Base-by-base conservation (phyloP, 164 flowering plant species). In the Tetracentron sinense region DNA sequence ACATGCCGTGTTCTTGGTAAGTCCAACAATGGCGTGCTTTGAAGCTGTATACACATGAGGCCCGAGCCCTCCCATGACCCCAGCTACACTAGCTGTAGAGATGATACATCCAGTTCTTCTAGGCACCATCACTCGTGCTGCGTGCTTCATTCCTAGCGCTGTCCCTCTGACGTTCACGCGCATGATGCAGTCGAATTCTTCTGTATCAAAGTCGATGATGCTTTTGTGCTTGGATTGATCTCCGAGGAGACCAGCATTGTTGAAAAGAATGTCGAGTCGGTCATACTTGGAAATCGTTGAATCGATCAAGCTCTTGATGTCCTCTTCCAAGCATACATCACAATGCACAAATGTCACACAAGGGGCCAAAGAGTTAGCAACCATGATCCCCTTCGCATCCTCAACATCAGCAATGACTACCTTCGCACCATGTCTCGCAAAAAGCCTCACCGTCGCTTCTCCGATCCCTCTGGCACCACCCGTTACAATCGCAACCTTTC, bases 381-480 rank as follows among this genome's bases (percentile, higher is more conserved):
- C 78, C 0, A 46, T 47, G 2, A n/a, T 28, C 15, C 95, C 95
- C 0, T 67, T 31, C 0, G 56, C 51, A 54, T 86, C 95, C 23
- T 88, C 79, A 0, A 90, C 70, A 38, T 90, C 97, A 0, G 86
- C 97, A 0, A 90, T 71, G 16, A 88, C 75, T 1, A 88, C 95
- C 69, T 74, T 82, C 2, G 97, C 97, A 0, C 95, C 97, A 23
- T 90, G 84, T 54, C 38, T 66, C 0, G 82, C 79, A 53, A 88
- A 90, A 0, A 88, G 85, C 46, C 79, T 73, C 2, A 76, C 91
- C 0, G 92, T 82, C 0, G 89, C 92, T 72, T 88, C 95, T 26
- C 97, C 97, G 12, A 90, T 86, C 27, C 97, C 95, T 38, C 77
- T 62, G 0, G 95, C 89, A 0, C 95, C 97, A 15, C 97, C 97